Evolutionary conservation across 2,329 filamentous ascomycete genomes (phyloP).

Genomic region (Xylaria sp.): DNA sequence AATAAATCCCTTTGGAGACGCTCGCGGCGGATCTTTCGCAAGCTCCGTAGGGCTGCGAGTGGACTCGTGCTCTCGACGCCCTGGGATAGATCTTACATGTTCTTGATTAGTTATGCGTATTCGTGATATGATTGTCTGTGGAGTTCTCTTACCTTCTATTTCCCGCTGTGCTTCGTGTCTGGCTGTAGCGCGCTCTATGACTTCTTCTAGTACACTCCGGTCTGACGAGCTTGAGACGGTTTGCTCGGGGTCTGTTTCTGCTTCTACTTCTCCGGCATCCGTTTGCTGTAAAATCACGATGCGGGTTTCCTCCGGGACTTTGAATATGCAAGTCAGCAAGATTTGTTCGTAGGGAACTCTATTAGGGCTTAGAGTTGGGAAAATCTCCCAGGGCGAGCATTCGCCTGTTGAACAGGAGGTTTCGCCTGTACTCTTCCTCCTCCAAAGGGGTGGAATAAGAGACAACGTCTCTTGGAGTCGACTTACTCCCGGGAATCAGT

Average conservation of each 20-base stretch:
- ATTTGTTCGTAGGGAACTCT: not conserved
- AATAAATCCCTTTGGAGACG: conserved; percentile 72
- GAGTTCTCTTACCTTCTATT: conserved; percentile 62
- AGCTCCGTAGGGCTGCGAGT: conserved; percentile 67
- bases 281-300: conserved; percentile 79
- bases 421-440: not conserved
- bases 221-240: conserved; percentile 19
- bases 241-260: conserved; percentile 45
- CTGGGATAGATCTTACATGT: conserved; percentile 62
- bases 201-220: conserved; percentile 70
- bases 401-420: not conserved
- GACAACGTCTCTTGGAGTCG: not conserved
- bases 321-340: conserved; percentile 16
- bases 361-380: not conserved
- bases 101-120: conserved; percentile 2
- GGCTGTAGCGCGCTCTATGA: conserved; percentile 70
- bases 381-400: not conserved
- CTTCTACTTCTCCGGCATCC: conserved; percentile 51
- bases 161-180: conserved; percentile 69
- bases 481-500: conserved; percentile 73
- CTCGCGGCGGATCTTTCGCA: conserved; percentile 71
- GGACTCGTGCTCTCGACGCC: conserved; percentile 69
- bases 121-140: not conserved
- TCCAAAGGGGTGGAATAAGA: not conserved
- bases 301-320: conserved; percentile 69